Evolutionary conservation across 352 stramenopile genomes (phyloP).

Genomic region (Globisporangium acanthophoron): DNA sequence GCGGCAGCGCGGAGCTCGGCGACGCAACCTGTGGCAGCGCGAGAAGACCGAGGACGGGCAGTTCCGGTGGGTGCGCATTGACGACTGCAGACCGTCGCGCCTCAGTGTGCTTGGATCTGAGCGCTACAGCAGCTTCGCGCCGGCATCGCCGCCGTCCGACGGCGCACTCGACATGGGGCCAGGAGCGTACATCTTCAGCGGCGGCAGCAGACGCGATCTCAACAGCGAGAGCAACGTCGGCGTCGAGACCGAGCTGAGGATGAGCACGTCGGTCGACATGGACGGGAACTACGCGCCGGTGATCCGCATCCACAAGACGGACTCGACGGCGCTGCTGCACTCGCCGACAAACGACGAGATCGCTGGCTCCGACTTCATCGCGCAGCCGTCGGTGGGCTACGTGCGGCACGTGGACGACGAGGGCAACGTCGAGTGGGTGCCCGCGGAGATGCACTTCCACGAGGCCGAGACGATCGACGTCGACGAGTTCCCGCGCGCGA

Average conservation of each 20-base stretch:
- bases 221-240: conserved; percentile 18
- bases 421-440: conserved; percentile 67
- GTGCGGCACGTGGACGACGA: conserved; percentile 65
- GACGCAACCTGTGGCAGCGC: conserved; percentile 74
- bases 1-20: conserved; percentile 59
- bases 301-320: conserved; percentile 34
- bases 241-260: conserved; percentile 69
- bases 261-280: conserved; percentile 31
- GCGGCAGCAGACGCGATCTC: conserved; percentile 9
- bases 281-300: conserved; percentile 42
- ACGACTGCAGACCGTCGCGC: conserved; percentile 61
- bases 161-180: conserved; percentile 22
- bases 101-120: conserved; percentile 44
- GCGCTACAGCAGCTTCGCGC: conserved; percentile 11
- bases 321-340: conserved; percentile 7
- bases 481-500: conserved; percentile 69
- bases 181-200: conserved; percentile 34
- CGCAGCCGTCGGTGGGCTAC: conserved; percentile 68
- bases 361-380: conserved; percentile 32
- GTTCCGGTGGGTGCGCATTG: conserved; percentile 72
- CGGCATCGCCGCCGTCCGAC: conserved; percentile 8
- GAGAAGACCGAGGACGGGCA: conserved; percentile 66
- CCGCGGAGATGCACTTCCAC: conserved; percentile 61
- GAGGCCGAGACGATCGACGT: conserved; percentile 58
- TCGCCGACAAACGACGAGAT: conserved; percentile 1